Conservation (phyloP, 768 basidiomycete genomes). For the Collybiopsis luxurians region DNA sequence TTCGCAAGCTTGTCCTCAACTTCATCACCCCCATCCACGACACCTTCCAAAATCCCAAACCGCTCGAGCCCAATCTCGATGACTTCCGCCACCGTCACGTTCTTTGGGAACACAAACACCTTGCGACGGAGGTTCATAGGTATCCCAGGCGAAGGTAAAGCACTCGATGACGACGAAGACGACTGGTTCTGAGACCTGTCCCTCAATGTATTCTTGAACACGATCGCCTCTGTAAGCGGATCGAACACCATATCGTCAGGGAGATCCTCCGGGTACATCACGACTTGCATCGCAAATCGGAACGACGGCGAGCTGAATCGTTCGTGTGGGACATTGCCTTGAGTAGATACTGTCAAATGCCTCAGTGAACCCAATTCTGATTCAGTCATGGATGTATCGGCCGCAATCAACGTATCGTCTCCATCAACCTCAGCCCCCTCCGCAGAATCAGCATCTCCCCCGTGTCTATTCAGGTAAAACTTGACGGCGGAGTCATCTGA, state of each 20-base stretch:
- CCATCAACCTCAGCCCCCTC: conserved; percentile 38
- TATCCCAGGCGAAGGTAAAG: conserved; percentile 51
- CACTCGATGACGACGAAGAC: conserved; percentile 32
- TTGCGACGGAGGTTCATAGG: conserved; percentile 68
- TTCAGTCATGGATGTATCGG: conserved; percentile 21
- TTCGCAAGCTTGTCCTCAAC: conserved; percentile 90
- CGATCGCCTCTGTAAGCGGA: conserved; percentile 86
- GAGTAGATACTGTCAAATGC: conserved; percentile 40
- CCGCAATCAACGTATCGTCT: conserved; percentile 40
- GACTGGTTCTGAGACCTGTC: conserved; percentile 42
- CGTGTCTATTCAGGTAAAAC: conserved; percentile 83
- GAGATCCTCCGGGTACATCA: conserved; percentile 87
- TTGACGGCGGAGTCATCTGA: conserved; percentile 97
- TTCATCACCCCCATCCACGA: conserved; percentile 94
- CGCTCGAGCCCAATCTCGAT: conserved; percentile 90
- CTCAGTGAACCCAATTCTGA: conserved; percentile 19
- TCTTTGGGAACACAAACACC: conserved; percentile 90
- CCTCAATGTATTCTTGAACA: conserved; percentile 75
- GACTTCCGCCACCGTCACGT: conserved; percentile 94
- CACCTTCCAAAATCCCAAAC: conserved; percentile 95
- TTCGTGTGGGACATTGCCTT: conserved; percentile 55
- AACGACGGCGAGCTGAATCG: conserved; percentile 81
- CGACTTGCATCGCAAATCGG: conserved; percentile 81
- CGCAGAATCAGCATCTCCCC: conserved; percentile 26
- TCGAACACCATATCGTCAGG: conserved; percentile 97